Evolutionary conservation across 2,329 filamentous ascomycete genomes (phyloP), one percentile per base, ranked within the genome.

Genomic region (Alternaria novae-zelandiae): DNA sequence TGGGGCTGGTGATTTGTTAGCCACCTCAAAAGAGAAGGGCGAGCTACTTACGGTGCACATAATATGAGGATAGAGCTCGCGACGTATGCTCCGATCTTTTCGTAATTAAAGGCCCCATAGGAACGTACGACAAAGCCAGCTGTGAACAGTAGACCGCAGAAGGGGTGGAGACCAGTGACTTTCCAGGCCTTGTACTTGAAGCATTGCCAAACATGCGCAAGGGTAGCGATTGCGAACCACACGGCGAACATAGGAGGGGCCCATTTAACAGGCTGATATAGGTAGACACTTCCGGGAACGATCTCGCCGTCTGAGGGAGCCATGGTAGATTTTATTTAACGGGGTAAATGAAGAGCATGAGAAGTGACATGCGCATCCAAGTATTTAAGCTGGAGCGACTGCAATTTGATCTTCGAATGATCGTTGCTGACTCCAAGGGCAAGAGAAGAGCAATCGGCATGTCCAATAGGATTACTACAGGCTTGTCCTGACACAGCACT

Each of bases 101-200:
- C 69, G 64, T 84, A 85, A 64, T 88, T 72, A 67, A 79, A 85
- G 3, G 86, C 81, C 1, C 84, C 85, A 51, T 84, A 83, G 70
- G 82, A 83, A 10, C 87, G 82, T 32, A 86, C 70, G 11, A 84
- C 80, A 70, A 88, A 90, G 8, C 87, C 88, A 1, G 77, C 81
- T 0, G 83, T 81, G 70, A 88, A 88, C 28, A 89, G 69, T 0
- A 86, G 68, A 13, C 82, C 82, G 58, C 84, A 86, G 68, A 86
- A 80, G 3, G 85, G 81, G 43, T 87, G 85, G 3, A 89, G 74
- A 0, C 81, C 79, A 0, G 85, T 87, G 12, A 88, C 74, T 47
- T 80, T 83, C 82, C 84, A 88, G 59, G 82, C 84, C 64, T 84
- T 85, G 70, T 87, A 87, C 32, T 77, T 83, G 84, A 79, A 77